Evolutionary conservation across 768 basidiomycete species (phyloP).

Genomic region (Rhodotorula taiwanensis): DNA sequence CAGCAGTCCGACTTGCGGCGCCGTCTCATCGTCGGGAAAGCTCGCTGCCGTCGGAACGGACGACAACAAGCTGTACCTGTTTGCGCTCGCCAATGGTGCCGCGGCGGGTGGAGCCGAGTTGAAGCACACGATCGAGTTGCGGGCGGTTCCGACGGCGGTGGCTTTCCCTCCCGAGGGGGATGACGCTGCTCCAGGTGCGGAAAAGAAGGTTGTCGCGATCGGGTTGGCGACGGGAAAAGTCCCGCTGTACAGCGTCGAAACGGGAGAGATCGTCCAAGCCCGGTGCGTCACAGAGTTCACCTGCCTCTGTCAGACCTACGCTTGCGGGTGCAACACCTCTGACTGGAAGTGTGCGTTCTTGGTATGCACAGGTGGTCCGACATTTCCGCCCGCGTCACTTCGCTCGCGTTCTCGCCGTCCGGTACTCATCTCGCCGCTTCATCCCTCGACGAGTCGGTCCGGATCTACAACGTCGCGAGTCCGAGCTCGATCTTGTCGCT

Average conservation of each 20-base stretch:
- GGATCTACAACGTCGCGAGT: constrained; percentile 19
- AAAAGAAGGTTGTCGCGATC: constrained; percentile 59
- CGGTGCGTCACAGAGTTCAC: not conserved
- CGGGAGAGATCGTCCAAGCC: constrained; percentile 10
- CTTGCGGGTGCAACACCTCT: too few species aligned
- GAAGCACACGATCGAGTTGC: constrained; percentile 55
- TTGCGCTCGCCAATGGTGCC: constrained; percentile 61
- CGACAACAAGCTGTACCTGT: constrained; percentile 69
- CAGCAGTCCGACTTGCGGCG: constrained; percentile 48
- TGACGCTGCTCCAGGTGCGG: too few species aligned
- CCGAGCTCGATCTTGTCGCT: constrained; percentile 11
- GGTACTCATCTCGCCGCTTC: constrained; percentile 18
- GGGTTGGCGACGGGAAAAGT: constrained; percentile 48
- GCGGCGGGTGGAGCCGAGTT: too few species aligned
- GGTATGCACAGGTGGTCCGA: constrained; percentile 1
- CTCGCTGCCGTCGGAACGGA: constrained; percentile 42
- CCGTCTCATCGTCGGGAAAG: constrained; percentile 7
- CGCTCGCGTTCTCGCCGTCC: constrained; percentile 14
- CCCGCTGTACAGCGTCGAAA: constrained; percentile 15
- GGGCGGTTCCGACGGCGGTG: constrained; percentile 63
- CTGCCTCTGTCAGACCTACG: too few species aligned
- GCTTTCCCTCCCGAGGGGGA: constrained; percentile 67
- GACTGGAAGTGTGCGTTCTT: too few species aligned
- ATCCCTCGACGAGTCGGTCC: constrained; percentile 28
- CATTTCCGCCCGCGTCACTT: constrained; percentile 17